phyloP scores from a whole-genome alignment of 768 basidiomycete genomes.

The Paxillus involutus region DNA sequence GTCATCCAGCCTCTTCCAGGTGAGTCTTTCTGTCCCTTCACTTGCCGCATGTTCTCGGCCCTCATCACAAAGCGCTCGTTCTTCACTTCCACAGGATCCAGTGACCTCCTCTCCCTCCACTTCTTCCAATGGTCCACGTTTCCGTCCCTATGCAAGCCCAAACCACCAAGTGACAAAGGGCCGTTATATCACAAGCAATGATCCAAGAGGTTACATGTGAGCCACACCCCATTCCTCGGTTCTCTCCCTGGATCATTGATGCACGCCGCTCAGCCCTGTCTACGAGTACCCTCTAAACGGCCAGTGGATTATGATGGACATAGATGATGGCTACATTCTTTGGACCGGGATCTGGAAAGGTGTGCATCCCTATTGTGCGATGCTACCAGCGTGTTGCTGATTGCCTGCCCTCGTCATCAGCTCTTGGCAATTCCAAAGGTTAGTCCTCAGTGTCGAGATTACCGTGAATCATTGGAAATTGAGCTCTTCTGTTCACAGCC shows the following conservation, averaged over 20 bases:
- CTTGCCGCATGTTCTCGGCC: constrained; percentile 1
- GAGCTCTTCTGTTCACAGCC: constrained; percentile 44
- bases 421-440: constrained; percentile 90
- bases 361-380: constrained; percentile 26
- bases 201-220: constrained; percentile 86
- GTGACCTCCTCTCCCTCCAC: constrained; percentile 29
- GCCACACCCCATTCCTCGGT: constrained; percentile 22
- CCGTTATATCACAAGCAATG: constrained; percentile 87
- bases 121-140: constrained; percentile 35
- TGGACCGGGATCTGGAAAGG: constrained; percentile 98
- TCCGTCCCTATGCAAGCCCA: constrained; percentile 71
- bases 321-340: constrained; percentile 87
- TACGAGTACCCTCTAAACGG: constrained; percentile 89
- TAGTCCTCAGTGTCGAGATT: constrained; percentile 12
- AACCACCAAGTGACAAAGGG: constrained; percentile 83
- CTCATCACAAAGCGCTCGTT: neutral
- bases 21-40: constrained; percentile 23
- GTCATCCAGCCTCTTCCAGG: constrained; percentile 47
- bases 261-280: constrained; percentile 55
- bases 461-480: constrained; percentile 10
- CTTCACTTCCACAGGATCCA: constrained; percentile 26
- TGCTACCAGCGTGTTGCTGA: constrained; percentile 4
- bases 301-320: constrained; percentile 96
- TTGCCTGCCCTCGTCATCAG: constrained; percentile 36
- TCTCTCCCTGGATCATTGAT: neutral